Evolutionary conservation across 2,329 filamentous ascomycete species (phyloP), one percentile per base, ranked within the genome.

Genomic region (Claviceps cyperi): DNA sequence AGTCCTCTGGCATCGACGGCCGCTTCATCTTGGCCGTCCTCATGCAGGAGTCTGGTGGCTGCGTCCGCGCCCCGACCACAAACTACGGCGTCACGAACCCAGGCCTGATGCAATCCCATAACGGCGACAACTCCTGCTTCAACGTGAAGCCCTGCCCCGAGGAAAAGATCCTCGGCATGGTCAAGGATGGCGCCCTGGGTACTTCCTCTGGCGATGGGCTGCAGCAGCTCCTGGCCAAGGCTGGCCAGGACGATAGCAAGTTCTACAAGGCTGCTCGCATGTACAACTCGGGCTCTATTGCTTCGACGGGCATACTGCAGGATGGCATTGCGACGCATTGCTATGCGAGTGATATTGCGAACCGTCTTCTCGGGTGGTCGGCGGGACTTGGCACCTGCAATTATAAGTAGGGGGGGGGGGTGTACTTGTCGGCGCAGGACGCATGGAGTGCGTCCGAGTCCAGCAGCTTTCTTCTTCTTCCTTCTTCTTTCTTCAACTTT

Each of bases 311-410:
- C 54, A 58, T 70, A 7, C 63, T 67, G 41, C 61, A 65, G 50
- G 69, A 69, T 35, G 47, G 44, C 43, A 63, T 71, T 57, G 67
- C 66, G 37, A 74, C 72, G n/a, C 65, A 68, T 53, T 76, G 72
- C 63, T 78, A 78, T 57, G 64, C 68, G 7, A 67, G 63, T 19
- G 75, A 77, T 54, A 62, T 77, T 54, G 74, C 75, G 5, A 38
- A 37, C 36, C 32, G 50, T 4, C 50, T 51, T 4, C 4, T 46
- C 21, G 50, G 50, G 17, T 51, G 50, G 50, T 49, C 48, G 4
- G 19, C 21, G 28, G 48, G 48, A 6, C 11, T 38, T 17, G 40
- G 28, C 19, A 9, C 15, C 19, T 49, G 48, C 40, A 24, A 35
- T 4, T 47, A 22, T 22, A 36, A 35, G 17, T 47, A 47, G 28